Evolutionary conservation across 2,329 filamentous ascomycete species (phyloP).

Genomic region (Tolypocladium endophyticum): DNA sequence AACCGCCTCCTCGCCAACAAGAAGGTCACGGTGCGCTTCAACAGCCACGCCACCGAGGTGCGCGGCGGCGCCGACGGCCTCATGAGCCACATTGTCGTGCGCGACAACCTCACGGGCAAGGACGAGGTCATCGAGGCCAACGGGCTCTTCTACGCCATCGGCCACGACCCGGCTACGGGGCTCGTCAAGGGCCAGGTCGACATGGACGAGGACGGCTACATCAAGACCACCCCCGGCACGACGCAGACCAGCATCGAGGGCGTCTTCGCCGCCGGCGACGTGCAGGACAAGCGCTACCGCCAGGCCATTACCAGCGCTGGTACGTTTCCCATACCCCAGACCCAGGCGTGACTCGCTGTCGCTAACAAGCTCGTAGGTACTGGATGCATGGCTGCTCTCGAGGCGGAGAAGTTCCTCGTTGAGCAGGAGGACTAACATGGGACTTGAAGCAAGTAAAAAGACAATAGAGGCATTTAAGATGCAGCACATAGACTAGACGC

Average conservation of each 20-base stretch:
- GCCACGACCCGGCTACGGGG: constrained; percentile 86
- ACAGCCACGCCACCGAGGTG: constrained; percentile 72
- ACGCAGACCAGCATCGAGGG: constrained; percentile 81
- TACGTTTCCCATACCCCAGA: constrained; percentile 22
- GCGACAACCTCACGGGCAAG: constrained; percentile 64
- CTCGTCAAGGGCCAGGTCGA: constrained; percentile 86
- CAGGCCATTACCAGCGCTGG: constrained; percentile 97
- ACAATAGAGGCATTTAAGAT: neutral
- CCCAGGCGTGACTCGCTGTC: neutral
- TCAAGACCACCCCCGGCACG: constrained; percentile 80
- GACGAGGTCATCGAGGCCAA: constrained; percentile 81
- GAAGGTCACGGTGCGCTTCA: constrained; percentile 86
- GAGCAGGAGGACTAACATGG: constrained; percentile 51
- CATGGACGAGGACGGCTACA: constrained; percentile 83
- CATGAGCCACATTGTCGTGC: constrained; percentile 80
- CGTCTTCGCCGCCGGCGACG: constrained; percentile 93
- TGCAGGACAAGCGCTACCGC: constrained; percentile 96
- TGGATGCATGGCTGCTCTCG: constrained; percentile 89
- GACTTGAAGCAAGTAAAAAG: neutral
- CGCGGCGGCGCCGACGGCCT: constrained; percentile 75
- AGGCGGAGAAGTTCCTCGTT: constrained; percentile 86
- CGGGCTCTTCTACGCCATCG: constrained; percentile 94
- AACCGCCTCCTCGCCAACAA: constrained; percentile 70
- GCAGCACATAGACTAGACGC: neutral
- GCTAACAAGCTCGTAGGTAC: constrained; percentile 47